Evolutionary conservation across 148 eudicot species (phyloP).

Genomic region (Heliamphora exappendiculata): DNA sequence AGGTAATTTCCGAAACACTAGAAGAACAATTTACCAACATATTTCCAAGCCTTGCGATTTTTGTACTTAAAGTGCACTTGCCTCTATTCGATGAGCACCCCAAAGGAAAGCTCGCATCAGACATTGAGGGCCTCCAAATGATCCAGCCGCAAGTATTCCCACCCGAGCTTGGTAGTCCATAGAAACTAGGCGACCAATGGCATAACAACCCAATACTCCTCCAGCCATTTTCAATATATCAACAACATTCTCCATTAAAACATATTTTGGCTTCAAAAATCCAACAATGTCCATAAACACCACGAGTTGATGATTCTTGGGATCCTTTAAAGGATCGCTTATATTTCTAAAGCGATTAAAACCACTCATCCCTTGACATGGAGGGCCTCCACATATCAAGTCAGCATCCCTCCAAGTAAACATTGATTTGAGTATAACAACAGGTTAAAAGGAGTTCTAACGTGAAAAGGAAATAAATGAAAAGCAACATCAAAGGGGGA

Average conservation of each 20-base stretch:
- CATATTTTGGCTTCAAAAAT: conserved; percentile 24
- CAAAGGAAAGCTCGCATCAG: conserved; percentile 30
- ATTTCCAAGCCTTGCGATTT: background rate
- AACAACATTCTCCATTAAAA: conserved; percentile 34
- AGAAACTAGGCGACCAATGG: conserved; percentile 23
- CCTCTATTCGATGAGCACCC: conserved; percentile 31
- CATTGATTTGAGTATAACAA: background rate
- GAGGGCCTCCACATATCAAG: conserved; percentile 38
- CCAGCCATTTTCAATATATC: conserved; percentile 25
- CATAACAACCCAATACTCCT: conserved; percentile 22
- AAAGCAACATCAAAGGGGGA: background rate
- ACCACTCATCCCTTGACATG: conserved; percentile 42
- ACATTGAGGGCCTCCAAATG: conserved; percentile 34
- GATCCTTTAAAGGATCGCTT: conserved; percentile 22
- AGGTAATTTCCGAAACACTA: conserved; percentile 23
- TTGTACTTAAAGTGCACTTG: background rate
- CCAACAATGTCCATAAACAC: conserved; percentile 32
- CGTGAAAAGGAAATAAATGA: background rate
- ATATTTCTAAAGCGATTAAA: conserved; percentile 24
- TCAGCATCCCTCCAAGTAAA: conserved; percentile 23
- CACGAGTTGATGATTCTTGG: conserved; percentile 23
- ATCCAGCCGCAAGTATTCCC: conserved; percentile 38
- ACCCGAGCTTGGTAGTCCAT: conserved; percentile 31
- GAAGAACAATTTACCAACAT: background rate
- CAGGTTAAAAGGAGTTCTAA: background rate